A percentile compares a stretch with the other conserved stretches of the same genome.
phyloP scores from a whole-genome alignment of 2,329 filamentous ascomycete genomes.

The Trichoderma lentiforme region DNA sequence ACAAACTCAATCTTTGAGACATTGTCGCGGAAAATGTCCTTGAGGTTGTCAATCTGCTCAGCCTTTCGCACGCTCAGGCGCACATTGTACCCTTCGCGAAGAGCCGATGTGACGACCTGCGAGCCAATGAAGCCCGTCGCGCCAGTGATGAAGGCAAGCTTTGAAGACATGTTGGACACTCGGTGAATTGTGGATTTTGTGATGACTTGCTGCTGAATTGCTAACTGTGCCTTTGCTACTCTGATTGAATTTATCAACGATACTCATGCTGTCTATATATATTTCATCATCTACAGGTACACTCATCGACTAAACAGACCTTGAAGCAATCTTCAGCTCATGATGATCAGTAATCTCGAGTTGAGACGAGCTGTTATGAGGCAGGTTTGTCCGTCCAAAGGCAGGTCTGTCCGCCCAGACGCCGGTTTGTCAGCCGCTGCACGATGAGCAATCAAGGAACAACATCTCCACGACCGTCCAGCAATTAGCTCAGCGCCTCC shows the following conservation, averaged over 20 bases:
- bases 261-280: background rate
- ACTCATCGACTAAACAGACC: background rate
- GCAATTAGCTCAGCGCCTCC: background rate
- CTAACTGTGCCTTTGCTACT: background rate
- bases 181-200: background rate
- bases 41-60: conserved; percentile 16
- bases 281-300: background rate
- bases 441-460: background rate
- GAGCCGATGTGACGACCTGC: conserved; percentile 9
- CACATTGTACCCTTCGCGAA: conserved; percentile 18
- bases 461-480: background rate
- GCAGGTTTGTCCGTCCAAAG: background rate
- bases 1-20: conserved; percentile 21
- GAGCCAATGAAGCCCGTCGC: conserved; percentile 24
- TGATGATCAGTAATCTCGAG: background rate
- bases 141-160: conserved; percentile 21
- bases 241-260: background rate
- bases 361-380: background rate
- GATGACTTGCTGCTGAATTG: background rate
- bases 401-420: background rate
- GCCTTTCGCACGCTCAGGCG: conserved; percentile 20
- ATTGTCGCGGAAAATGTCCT: background rate
- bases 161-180: background rate
- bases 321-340: background rate
- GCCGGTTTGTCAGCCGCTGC: background rate